These are phyloP conservation scores for Gymnopilus dilepis DNA, from an alignment of 768 basidiomycete species.

Conservation along the genomic window DNA sequence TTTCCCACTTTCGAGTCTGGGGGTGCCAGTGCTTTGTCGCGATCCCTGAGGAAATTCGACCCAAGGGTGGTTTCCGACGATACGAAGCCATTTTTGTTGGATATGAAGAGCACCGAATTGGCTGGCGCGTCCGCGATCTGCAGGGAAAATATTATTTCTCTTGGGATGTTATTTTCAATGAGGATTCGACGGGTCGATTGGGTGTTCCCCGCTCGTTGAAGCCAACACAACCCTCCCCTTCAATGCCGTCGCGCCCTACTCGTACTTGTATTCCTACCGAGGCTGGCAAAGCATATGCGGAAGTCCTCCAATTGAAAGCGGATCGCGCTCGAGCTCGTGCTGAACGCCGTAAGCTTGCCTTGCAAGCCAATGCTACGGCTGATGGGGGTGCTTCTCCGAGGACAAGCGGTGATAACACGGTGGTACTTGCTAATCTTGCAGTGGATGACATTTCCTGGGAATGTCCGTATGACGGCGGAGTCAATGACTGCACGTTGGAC, in stretches of 20 bases:
- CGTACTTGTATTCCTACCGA: neutral
- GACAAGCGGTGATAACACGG: no score
- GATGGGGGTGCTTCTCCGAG: neutral
- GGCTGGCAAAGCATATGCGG: neutral
- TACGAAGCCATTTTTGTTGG: no score
- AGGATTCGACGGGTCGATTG: constrained; percentile 7
- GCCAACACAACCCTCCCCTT: neutral
- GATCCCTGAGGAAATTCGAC: constrained; percentile 21
- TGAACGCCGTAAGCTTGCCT: neutral
- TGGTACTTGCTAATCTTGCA: no score
- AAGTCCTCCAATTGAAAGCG: neutral
- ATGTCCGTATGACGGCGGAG: no score
- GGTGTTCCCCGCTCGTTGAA: constrained; percentile 4
- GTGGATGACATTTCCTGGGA: no score
- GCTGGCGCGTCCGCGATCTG: constrained; percentile 23
- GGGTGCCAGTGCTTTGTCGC: constrained; percentile 29
- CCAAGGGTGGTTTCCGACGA: constrained; percentile 16
- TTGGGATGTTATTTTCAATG: constrained; percentile 31
- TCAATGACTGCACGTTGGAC: no score
- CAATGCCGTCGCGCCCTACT: neutral
- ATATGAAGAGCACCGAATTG: constrained; percentile 17
- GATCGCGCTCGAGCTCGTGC: neutral
- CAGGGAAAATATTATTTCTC: constrained; percentile 27
- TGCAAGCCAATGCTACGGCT: neutral
- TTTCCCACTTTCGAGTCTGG: constrained; percentile 32